Base-by-base conservation (phyloP, 331 rosid genomes). In the Malus hybrid region DNA sequence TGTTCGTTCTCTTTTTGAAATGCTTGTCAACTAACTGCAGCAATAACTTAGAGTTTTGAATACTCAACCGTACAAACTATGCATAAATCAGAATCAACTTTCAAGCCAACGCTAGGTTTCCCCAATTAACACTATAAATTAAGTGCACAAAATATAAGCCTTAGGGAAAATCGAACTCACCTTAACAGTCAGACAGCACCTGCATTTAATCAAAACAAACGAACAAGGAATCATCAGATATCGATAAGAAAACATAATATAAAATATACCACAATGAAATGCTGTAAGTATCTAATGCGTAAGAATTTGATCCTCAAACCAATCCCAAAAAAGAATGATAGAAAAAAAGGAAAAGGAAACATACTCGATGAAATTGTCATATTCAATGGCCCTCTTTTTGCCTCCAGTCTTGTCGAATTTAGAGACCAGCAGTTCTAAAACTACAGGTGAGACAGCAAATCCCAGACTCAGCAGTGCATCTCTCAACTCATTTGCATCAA, bases 111-210 rank as follows among this genome's bases (percentile, higher is more conserved):
- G 46, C 5, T 42, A 39, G 32, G 18, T 9, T 19, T 65, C 24
- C 42, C 39, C 8, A 29, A 6, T 31, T 31, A 63, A 63, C 18
- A 32, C 44, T 31, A 64, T 1, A 31, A 64, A 64, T 16, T 64
- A 39, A 31, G 48, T 34, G 70, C 70, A 24, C 18, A 59, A 27
- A 24, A 57, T 22, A 20, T 4, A 13, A 66, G 36, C n/a, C 14
- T 29, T 48, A 14, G 62, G 10, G 11, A 14, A 5, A 55, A 46
- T 64, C 71, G 76, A 73, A 60, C 88, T 84, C 80, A 94, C 99
- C 97, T 94, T 92, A 61, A 92, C 99, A 59, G 97, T 94, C 62
- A 94, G 96, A 78, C 96, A 94, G 65, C 99, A 94, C 96, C 99
- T 94, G 90, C 81, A 84, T 77, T 72, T 72, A 52, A 80, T 67